phyloP scores from a whole-genome alignment of 148 eudicot genomes.

The Camellia lanceoleosa region DNA sequence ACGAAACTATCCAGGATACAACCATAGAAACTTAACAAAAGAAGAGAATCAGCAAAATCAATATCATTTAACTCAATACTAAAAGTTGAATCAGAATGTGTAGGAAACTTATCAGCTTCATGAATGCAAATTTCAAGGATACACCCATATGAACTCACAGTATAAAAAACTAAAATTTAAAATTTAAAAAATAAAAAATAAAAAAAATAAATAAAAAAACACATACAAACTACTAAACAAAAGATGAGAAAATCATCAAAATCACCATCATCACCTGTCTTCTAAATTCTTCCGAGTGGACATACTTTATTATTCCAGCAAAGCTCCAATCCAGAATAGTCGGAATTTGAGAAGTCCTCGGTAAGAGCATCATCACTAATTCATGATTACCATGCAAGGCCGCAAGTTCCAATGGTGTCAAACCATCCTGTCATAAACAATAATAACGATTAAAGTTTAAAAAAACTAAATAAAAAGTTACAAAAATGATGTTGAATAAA shows the following conservation, averaged over 20 bases:
- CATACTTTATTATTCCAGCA: conserved; percentile 15
- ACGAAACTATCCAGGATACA: too few relatives aligned
- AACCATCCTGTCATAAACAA: conserved; percentile 15
- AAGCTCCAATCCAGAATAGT: conserved; percentile 24
- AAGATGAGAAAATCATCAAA: not conserved
- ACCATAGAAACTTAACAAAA: too few relatives aligned
- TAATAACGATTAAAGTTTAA: not conserved
- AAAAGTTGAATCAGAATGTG: not conserved
- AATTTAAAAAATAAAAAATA: too few relatives aligned
- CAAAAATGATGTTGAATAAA: not conserved
- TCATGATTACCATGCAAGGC: conserved; percentile 10
- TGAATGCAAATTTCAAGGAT: not conserved
- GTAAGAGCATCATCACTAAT: conserved; percentile 20
- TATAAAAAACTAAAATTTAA: too few relatives aligned
- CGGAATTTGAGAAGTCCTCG: conserved; percentile 22
- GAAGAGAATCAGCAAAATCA: too few relatives aligned
- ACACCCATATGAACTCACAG: not conserved
- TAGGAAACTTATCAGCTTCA: not conserved
- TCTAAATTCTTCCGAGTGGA: conserved; percentile 12
- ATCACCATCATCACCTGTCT: conserved; percentile 13
- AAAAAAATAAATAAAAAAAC: too few relatives aligned
- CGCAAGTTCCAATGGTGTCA: conserved; percentile 28
- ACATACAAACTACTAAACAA: too few relatives aligned
- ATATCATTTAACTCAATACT: too few relatives aligned
- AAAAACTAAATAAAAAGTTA: not conserved